Base-by-base conservation (phyloP, 2,329 filamentous ascomycete genomes). In the Ilyonectria sp. region DNA sequence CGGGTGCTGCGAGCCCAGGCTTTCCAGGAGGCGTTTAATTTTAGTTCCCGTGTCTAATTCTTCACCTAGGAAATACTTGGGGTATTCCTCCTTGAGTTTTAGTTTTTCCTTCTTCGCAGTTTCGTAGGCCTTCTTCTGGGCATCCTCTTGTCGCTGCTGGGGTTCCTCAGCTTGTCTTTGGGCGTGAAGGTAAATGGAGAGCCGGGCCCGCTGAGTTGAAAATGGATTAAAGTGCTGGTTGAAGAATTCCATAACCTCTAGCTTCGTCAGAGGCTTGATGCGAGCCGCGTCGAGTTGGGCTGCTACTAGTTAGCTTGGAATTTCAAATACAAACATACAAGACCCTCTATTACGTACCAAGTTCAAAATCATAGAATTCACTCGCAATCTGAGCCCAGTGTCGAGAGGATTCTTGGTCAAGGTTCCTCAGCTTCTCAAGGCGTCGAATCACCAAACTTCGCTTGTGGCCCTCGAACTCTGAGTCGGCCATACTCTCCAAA, bases 401-500 rank as follows among this genome's bases (percentile, higher is more conserved):
- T 50, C 94, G 88, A 62, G 86, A 88, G 6, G 91, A 94, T 82
- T 99, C 96, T 71, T 95, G 92, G 67, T 91, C 89, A 53, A 99
- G 84, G 72, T 98, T 98, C 86, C 97, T 97, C 74, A 97, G 81
- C 81, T 97, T 97, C 82, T 98, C 95, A 23, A 97, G 84, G 17
- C 94, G 86, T 82, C 94, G 94, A 78, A 93, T 94, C 76, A 98
- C 91, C 47, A 98, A 85, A 76, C 94, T 97, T 74, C 93, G 89
- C 84, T 97, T 97, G 83, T 98, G 94, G 54, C 90, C 91, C 77
- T 98, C 94, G 74, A 99, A 98, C 9, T 95, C 94, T 1, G 89
- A 85, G 2, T 95, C 91, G 3, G 87, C 87, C 95, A 98, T 97
- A 2, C 91, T 86, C 50, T 89, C 85, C 26, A 98, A 81, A 3